phyloP scores from a whole-genome alignment of 352 stramenopile species.

The Aphanomyces euteiches region DNA sequence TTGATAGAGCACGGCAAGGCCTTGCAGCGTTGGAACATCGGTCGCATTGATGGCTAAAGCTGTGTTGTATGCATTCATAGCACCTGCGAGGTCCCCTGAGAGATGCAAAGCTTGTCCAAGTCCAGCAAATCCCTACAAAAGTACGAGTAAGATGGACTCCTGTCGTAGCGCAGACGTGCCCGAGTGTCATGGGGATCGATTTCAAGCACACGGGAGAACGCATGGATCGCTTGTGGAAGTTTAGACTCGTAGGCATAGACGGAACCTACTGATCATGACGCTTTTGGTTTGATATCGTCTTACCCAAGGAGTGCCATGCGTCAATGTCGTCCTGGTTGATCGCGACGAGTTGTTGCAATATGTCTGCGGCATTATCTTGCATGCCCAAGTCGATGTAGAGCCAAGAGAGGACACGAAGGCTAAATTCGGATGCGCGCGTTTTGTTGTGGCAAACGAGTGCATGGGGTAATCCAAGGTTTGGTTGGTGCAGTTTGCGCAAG shows the following conservation, averaged over 20 bases:
- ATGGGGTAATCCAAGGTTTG: not conserved
- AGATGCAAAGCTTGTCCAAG: constrained; percentile 7
- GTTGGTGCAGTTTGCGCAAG: not conserved
- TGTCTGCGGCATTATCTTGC: not conserved
- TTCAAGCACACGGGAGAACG: not conserved
- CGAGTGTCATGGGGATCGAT: not conserved
- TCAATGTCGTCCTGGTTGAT: not conserved
- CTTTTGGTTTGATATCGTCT: not conserved
- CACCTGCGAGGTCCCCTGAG: not conserved
- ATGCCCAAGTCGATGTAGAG: not conserved
- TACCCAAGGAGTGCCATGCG: constrained; percentile 12
- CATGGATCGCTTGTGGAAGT: not conserved
- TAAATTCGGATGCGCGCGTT: constrained; percentile 8
- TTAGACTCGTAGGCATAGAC: not conserved
- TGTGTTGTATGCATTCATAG: not conserved
- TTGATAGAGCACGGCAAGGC: constrained; percentile 10
- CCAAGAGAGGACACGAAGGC: constrained; percentile 7
- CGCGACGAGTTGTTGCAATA: not conserved
- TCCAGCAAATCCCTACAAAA: constrained; percentile 8
- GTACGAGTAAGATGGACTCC: not conserved
- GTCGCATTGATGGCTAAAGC: constrained; percentile 5
- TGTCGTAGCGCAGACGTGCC: not conserved
- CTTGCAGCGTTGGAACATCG: not conserved
- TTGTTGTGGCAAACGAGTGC: not conserved
- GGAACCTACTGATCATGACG: not conserved